Evolutionary conservation across 352 stramenopile species (phyloP), one percentile per base, ranked within the genome.

Genomic region (Phytopythium vexans): DNA sequence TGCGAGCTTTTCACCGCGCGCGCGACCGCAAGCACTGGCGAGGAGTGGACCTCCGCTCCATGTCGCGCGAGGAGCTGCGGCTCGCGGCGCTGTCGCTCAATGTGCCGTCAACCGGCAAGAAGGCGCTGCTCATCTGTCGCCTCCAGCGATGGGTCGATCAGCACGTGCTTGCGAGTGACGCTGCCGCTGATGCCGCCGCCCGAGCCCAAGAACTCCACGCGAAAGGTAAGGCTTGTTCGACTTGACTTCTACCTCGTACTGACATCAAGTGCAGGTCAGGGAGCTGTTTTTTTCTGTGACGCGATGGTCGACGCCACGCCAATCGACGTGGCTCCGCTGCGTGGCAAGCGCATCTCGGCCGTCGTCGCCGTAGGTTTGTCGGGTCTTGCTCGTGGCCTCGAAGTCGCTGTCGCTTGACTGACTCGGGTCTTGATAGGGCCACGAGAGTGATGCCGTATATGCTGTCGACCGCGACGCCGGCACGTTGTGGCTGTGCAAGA

Each of bases 141-240:
- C 76, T 92, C 50, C 80, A 92, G 61, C 74, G 74, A 15, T 92
- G 82, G 82, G 61, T 90, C 9, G 78, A 92, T 45, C 67, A 88
- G 45, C 77, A 88, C 40, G 60, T 88, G 10, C 59, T 78, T 5
- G 64, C 60, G 34, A 80, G 76, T 41, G 75, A 90, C 55, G 37
- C 88, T n/a, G 77, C 82, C 0, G 62, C 74, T 1, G 65, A 86
- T 14, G 80, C 78, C 11, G 80, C 78, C 8, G 74, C 79, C 2
- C 64, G 55, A 36, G 78, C 80, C 3, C 70, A 75, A 0, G 74
- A 89, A 42, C 78, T 73, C 40, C 76, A 80, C 46, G 60, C 68
- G 3, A 73, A 79, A 77, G 68, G 72, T 79, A 53, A 32, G 7
- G 11, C 27, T 21, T 15, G 10, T 50, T 39, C 44, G 21, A 49